Percentiles rank a stretch among this genome's conserved stretches.
Evolutionary conservation across 2,329 filamentous ascomycete species (phyloP).

Genomic region (Exophiala phaeomuriformis): DNA sequence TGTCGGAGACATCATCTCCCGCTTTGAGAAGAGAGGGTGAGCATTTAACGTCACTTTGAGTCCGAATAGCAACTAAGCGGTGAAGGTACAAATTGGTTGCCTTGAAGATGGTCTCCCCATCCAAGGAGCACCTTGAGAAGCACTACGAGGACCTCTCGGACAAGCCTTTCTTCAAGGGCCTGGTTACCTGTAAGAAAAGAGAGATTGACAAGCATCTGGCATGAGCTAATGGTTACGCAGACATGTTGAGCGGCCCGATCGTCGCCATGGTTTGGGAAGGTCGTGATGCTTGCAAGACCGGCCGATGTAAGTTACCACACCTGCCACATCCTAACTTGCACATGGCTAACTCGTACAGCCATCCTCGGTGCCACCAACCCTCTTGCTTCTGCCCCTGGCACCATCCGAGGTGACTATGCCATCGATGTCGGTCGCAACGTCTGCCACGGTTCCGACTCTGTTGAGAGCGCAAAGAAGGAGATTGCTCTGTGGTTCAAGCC

Average conservation of each 20-base stretch:
- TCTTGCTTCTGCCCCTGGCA: slow-evolving; percentile 84
- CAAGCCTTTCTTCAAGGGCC: slow-evolving; percentile 95
- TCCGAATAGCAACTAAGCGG: slow-evolving; percentile 10
- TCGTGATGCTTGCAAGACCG: slow-evolving; percentile 97
- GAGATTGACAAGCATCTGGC: background rate
- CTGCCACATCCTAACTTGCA: slow-evolving; percentile 6
- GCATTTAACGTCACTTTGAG: slow-evolving; percentile 5
- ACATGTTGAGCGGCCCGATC: slow-evolving; percentile 96
- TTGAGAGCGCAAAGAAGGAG: slow-evolving; percentile 99
- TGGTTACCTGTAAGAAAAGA: slow-evolving; percentile 67
- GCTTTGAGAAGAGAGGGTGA: slow-evolving; percentile 86
- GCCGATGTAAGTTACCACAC: slow-evolving; percentile 59
- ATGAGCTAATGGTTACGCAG: slow-evolving; percentile 40
- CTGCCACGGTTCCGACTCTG: slow-evolving; percentile 98
- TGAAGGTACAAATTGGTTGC: slow-evolving; percentile 91
- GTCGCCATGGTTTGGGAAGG: slow-evolving; percentile 99
- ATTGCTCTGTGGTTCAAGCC: slow-evolving; percentile 97
- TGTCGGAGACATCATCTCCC: slow-evolving; percentile 91
- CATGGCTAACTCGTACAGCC: slow-evolving; percentile 41
- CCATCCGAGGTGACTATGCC: slow-evolving; percentile 92
- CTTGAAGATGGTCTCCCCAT: slow-evolving; percentile 87
- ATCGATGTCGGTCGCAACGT: slow-evolving; percentile 94
- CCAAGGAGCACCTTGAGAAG: slow-evolving; percentile 93
- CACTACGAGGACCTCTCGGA: slow-evolving; percentile 89
- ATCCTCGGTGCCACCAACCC: slow-evolving; percentile 99